phyloP scores from a whole-genome alignment of 495 filamentous ascomycete genomes.

The Aspergillus heteromorphus region DNA sequence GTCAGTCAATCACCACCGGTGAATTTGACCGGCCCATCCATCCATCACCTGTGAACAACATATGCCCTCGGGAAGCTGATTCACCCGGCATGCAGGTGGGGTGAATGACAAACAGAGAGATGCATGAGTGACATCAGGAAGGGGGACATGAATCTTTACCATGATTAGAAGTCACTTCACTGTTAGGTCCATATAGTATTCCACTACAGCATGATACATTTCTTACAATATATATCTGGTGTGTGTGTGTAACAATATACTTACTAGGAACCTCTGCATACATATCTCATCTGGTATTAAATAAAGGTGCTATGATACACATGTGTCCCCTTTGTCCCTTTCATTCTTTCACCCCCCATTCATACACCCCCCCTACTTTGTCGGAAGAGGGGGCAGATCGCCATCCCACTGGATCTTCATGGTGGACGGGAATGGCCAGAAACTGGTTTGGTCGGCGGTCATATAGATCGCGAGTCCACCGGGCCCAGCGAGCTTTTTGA shows the following conservation, averaged over 20 bases:
- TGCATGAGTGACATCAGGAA: background rate
- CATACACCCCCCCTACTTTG: background rate
- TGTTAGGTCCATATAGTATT: too few species aligned
- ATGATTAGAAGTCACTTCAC: background rate
- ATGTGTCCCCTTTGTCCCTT: too few species aligned
- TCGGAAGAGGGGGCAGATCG: constrained; percentile 21
- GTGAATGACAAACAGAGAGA: background rate
- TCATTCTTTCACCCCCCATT: background rate
- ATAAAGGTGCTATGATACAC: too few species aligned
- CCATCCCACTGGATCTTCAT: constrained; percentile 52
- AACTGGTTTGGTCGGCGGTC: constrained; percentile 63
- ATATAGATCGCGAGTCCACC: constrained; percentile 62
- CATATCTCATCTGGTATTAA: too few species aligned
- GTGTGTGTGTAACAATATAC: too few species aligned
- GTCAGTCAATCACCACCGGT: too few species aligned
- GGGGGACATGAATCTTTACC: background rate
- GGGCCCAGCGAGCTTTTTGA: constrained; percentile 57
- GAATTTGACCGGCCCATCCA: too few species aligned
- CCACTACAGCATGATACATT: too few species aligned
- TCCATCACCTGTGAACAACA: too few species aligned
- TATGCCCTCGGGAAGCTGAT: background rate
- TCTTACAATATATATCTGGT: too few species aligned
- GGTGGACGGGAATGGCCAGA: constrained; percentile 64
- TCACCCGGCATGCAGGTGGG: background rate
- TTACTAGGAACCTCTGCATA: too few species aligned